These are phyloP conservation scores for Zymoseptoria brevis DNA, from an alignment of 2,329 filamentous ascomycete genomes.

Conservation along the genomic window DNA sequence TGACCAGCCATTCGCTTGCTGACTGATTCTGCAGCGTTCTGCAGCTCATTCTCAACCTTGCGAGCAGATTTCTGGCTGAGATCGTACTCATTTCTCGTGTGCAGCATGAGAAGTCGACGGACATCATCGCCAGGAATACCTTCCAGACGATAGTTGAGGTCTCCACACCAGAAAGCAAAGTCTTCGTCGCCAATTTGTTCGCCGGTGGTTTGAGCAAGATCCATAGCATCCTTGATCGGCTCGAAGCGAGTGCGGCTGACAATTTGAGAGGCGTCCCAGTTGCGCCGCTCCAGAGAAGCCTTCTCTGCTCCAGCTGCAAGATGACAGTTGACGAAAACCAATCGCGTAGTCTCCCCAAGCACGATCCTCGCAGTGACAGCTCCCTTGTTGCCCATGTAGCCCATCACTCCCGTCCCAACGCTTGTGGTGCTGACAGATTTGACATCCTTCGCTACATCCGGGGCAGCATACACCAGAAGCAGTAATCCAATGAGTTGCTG, in stretches of 20 bases:
- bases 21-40: conserved; percentile 19
- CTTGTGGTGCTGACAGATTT: conserved; percentile 73
- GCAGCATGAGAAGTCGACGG: conserved; percentile 70
- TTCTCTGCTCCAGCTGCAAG: conserved; percentile 79
- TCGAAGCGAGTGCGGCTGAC: conserved; percentile 68
- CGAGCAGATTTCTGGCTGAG: conserved; percentile 32
- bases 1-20: conserved; percentile 8
- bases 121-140: conserved; percentile 87
- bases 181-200: conserved; percentile 80
- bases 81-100: conserved; percentile 71
- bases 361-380: conserved; percentile 75
- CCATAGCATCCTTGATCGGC: conserved; percentile 58
- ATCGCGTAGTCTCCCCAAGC: conserved; percentile 77
- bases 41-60: conserved; percentile 32
- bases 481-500: conserved; percentile 83
- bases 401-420: conserved; percentile 82
- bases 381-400: conserved; percentile 95
- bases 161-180: conserved; percentile 92
- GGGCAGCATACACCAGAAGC: conserved; percentile 76
- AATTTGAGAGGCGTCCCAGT: conserved; percentile 84
- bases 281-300: conserved; percentile 68
- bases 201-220: conserved; percentile 50
- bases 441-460: conserved; percentile 64
- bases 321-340: conserved; percentile 89
- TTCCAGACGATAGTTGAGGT: conserved; percentile 88